These are phyloP conservation scores for rapeseed (Brassica napus) DNA, from an alignment of 345 rosid genomes.

Conservation along the genomic window Da-Ae NC_063447.1:29908001-29908500, in stretches of 20 bases:
- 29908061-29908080: neutral
- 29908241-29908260: slow-evolving; percentile 48
- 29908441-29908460: slow-evolving; percentile 51
- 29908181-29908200: slow-evolving; percentile 50
- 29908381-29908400: slow-evolving; percentile 1
- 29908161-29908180: slow-evolving; percentile 22
- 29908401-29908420: slow-evolving; percentile 15
- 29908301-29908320: slow-evolving; percentile 64
- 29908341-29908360: slow-evolving; percentile 29
- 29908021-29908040: slow-evolving; percentile 19
- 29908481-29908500: slow-evolving; percentile 60
- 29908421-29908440: slow-evolving; percentile 27
- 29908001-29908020: slow-evolving; percentile 24
- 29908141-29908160: slow-evolving; percentile 43
- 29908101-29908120: slow-evolving; percentile 14
- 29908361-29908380: slow-evolving; percentile 11
- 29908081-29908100: slow-evolving; percentile 7
- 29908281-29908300: slow-evolving; percentile 66
- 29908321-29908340: slow-evolving; percentile 54
- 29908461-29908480: slow-evolving; percentile 47
- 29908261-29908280: slow-evolving; percentile 72
- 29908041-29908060: neutral
- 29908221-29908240: slow-evolving; percentile 62
- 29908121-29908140: slow-evolving; percentile 17
- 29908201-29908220: slow-evolving; percentile 64